Base-by-base conservation (phyloP, 2,329 filamentous ascomycete species). In the Lecanicillium sp. region DNA sequence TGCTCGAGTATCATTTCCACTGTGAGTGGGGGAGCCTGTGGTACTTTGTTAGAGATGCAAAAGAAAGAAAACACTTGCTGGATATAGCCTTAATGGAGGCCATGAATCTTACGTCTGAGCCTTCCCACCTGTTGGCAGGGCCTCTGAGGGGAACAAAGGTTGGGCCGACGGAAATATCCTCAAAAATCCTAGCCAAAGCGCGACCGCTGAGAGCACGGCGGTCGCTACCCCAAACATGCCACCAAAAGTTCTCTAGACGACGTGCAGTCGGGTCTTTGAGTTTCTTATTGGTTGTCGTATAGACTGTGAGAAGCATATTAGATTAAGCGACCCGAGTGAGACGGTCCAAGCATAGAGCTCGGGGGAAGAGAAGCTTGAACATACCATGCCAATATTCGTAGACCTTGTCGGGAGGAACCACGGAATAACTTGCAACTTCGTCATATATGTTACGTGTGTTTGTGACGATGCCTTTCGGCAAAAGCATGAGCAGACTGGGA, bases 191-290 rank as follows among this genome's bases (percentile, higher is more conserved):
- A 41, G 77, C 75, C 33, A 80, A 60, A 11, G 66, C 64, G 25
- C 59, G 61, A 29, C 72, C 76, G 33, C 71, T 70, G 34, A 79
- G 60, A 38, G 65, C 53, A 25, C 70, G 65, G 19, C 70, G 63
- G 45, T 77, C 62, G 47, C 77, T 80, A 25, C 75, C 75, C 67
- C 74, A 75, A 38, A 80, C 73, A 50, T 79, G 75, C 70, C 75
- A 80, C 76, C 76, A 81, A 47, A 79, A 78, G 49, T 79, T 75
- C 51, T 80, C 76, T 15, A 80, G 58, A 14, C 77, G 73, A 42
- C 70, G 71, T 19, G 75, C 74, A 3, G 74, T 80, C n/a, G 76
- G 76, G 48, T 80, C 75, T 43, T 69, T 64, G 22, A 79, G 64
- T 47, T 68, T 68, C 49, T 73, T 71, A 45, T 72, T 71, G 13